These are phyloP conservation scores for Geum urbanum DNA, from an alignment of 306 rosid genomes.

Conservation along the genomic window DNA sequence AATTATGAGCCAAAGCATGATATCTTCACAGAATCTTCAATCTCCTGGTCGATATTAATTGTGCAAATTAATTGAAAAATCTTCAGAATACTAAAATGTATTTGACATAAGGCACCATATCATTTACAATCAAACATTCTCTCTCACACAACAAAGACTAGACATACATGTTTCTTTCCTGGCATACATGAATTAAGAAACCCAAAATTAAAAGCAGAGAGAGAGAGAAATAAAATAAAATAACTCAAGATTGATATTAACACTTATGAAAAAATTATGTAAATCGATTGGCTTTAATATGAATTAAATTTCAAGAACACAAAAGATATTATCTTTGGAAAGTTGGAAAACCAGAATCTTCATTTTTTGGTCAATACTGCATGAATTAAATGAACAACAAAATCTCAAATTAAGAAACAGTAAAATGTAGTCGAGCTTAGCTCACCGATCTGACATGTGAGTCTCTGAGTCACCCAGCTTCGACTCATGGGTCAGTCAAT, in stretches of 20 bases:
- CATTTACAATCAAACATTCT: neutral
- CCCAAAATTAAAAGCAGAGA: neutral
- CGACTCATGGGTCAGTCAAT: conserved; percentile 42
- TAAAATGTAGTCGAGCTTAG: conserved; percentile 17
- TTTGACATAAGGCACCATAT: neutral
- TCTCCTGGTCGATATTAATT: conserved; percentile 24
- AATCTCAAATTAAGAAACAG: neutral
- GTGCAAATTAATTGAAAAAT: conserved; percentile 21
- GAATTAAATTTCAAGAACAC: neutral
- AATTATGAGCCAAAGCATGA: conserved; percentile 28
- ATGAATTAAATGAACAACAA: conserved; percentile 19
- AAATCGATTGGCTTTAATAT: neutral
- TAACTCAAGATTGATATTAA: neutral
- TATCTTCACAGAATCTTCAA: conserved; percentile 37
- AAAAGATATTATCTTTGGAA: neutral
- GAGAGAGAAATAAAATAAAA: neutral
- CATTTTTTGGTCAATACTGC: conserved; percentile 18
- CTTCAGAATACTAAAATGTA: conserved; percentile 23
- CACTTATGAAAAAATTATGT: neutral
- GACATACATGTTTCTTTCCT: neutral
- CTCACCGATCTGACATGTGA: conserved; percentile 38
- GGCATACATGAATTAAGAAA: neutral
- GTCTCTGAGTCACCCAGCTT: conserved; percentile 11
- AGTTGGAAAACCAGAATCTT: neutral
- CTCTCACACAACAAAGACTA: neutral